Evolutionary conservation across 495 filamentous ascomycete genomes (phyloP).

Genomic region (Copromyces sp.): DNA sequence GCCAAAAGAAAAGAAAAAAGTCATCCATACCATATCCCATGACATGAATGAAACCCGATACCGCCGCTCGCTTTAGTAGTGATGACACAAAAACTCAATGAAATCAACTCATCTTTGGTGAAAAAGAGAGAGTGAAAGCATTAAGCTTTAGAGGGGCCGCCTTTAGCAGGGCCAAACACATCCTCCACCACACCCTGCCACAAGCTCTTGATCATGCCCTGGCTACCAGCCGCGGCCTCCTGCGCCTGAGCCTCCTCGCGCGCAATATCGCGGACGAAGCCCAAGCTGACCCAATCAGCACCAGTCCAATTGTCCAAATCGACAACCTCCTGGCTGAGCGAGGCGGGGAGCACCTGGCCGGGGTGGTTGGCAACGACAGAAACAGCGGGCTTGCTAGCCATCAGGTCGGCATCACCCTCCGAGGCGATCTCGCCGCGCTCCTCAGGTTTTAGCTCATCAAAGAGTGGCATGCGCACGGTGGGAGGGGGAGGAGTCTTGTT

Average conservation of each 20-base stretch:
- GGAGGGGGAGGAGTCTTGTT: constrained; percentile 15
- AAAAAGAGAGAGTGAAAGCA: neutral
- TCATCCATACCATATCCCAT: neutral
- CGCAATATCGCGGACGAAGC: constrained; percentile 28
- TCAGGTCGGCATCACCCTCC: constrained; percentile 28
- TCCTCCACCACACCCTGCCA: constrained; percentile 39
- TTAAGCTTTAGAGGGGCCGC: neutral
- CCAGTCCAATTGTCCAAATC: constrained; percentile 27
- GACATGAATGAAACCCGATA: neutral
- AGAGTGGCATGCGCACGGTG: constrained; percentile 6
- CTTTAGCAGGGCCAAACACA: constrained; percentile 20
- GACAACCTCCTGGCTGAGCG: constrained; percentile 27
- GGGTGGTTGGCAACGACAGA: constrained; percentile 36
- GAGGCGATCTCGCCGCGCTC: constrained; percentile 3
- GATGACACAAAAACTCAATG: neutral
- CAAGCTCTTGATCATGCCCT: constrained; percentile 32
- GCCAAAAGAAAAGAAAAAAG: neutral
- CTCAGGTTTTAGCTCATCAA: neutral
- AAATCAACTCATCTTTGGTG: neutral
- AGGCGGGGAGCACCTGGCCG: constrained; percentile 28
- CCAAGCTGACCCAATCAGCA: constrained; percentile 38
- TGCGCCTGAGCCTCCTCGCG: constrained; percentile 8
- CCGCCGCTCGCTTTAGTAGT: neutral
- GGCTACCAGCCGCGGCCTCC: constrained; percentile 16
- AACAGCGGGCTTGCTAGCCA: constrained; percentile 20